Conservation (phyloP, 2,329 filamentous ascomycete species). For the Ceratocystis huliohia region DNA sequence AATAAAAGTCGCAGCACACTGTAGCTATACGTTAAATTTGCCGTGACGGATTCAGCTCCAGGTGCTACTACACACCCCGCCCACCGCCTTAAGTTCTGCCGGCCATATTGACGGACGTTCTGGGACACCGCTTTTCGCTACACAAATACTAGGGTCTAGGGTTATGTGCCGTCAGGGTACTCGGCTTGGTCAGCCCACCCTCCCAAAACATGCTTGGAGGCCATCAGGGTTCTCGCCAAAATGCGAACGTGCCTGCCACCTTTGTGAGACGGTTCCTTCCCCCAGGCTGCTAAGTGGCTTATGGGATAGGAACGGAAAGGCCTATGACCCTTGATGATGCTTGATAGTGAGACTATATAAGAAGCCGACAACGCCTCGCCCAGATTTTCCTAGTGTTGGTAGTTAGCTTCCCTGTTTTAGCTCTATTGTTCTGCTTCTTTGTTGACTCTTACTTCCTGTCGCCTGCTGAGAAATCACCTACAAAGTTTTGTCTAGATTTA, state of each 20-base stretch:
- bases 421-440: not conserved
- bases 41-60: not conserved
- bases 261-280: not conserved
- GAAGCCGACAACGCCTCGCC: too few relatives aligned
- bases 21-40: not conserved
- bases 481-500: not conserved
- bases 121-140: not conserved
- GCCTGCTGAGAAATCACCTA: not conserved
- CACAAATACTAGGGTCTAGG: not conserved
- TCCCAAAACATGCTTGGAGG: not conserved
- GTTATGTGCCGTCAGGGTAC: not conserved
- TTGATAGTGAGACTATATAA: too few relatives aligned
- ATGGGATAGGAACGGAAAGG: not conserved
- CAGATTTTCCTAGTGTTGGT: not conserved
- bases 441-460: not conserved
- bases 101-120: not conserved
- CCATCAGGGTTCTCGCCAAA: slow-evolving; percentile 8
- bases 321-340: too few relatives aligned
- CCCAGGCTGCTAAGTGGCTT: not conserved
- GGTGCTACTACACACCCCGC: not conserved
- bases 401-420: not conserved
- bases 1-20: not conserved
- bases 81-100: not conserved
- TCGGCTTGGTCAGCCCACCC: not conserved
- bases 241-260: not conserved